Base-by-base conservation (phyloP, 2,329 filamentous ascomycete genomes). In the Apiospora sp. region DNA sequence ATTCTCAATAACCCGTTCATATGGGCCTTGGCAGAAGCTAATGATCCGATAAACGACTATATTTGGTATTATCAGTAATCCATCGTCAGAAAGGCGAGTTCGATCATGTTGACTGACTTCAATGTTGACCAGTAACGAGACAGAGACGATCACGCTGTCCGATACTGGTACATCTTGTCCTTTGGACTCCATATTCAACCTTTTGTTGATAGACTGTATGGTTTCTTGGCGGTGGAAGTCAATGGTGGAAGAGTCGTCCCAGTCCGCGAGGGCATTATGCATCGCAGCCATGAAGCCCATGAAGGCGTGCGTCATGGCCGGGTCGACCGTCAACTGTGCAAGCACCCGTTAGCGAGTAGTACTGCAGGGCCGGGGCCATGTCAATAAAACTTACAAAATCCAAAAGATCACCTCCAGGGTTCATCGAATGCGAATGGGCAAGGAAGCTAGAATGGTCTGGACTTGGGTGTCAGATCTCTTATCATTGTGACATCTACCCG, bases 201-300 rank as follows among this genome's bases (percentile, higher is more conserved):
- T 76, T 61, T 80, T 76, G 68, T 81, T 81, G 69, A 81, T 78
- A 14, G 76, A 78, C 58, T 81, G 80, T 16, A 81, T 77, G 14
- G 80, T 78, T 71, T 81, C 78, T 48, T 81, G 77, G 13, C 80
- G 80, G 71, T 81, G 80, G 61, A 81, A 81, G 68, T 81, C 80
- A 67, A 81, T 78, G 12, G 79, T 81, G 34, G 77, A 80, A 24
- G 77, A 80, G 67, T 81, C 80, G 34, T 75, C 76, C 80, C 80
- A 81, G 67, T 77, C 76, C 10, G 79, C 79, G 14, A 81, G 75
- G 13, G 80, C 77, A 69, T 81, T 81, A 51, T 81, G 80, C 79
- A 81, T 81, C n/a, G 79, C 80, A 16, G 80, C 80, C 37, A 81
- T 75, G 73, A 80, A 76, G 6, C 79, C 80, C 75, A 81, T 78